Conservation (phyloP, 2,329 filamentous ascomycete species). For the Ascochyta pisi region DNA sequence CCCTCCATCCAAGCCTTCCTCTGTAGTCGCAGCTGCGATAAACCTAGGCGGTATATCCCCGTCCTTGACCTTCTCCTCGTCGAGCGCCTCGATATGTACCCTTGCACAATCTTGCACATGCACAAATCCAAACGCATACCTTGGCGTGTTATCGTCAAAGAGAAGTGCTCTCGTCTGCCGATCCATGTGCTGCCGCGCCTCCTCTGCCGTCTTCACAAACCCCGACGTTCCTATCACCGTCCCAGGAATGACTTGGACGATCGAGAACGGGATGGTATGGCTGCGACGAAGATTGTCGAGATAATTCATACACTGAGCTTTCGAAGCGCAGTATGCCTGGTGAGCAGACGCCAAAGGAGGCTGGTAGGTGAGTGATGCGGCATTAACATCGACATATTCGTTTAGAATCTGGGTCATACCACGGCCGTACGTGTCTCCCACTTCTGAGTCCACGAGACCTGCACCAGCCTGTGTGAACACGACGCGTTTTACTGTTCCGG, state of each 20-base stretch:
- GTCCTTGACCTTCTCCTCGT: slow-evolving; percentile 25
- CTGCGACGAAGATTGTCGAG: slow-evolving; percentile 27
- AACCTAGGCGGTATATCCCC: slow-evolving; percentile 36
- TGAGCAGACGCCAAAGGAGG: slow-evolving; percentile 40
- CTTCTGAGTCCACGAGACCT: slow-evolving; percentile 39
- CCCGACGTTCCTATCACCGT: slow-evolving; percentile 45
- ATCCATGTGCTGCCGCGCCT: slow-evolving; percentile 35
- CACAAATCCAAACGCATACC: slow-evolving; percentile 47
- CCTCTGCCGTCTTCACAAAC: slow-evolving; percentile 27
- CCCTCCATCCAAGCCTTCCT: slow-evolving; percentile 25
- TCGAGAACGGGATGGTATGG: slow-evolving; percentile 31
- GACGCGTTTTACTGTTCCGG: slow-evolving; percentile 34
- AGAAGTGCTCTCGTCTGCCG: slow-evolving; percentile 42
- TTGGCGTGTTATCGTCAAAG: slow-evolving; percentile 39
- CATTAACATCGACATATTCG: slow-evolving; percentile 34
- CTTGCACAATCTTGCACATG: slow-evolving; percentile 41
- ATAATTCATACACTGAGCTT: slow-evolving; percentile 43
- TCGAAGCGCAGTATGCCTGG: slow-evolving; percentile 44
- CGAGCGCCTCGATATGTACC: slow-evolving; percentile 41
- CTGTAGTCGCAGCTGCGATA: slow-evolving; percentile 34
- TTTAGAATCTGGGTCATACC: slow-evolving; percentile 33
- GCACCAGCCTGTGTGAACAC: slow-evolving; percentile 47
- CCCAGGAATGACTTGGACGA: slow-evolving; percentile 44
- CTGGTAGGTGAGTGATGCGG: slow-evolving; percentile 27
- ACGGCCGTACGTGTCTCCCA: slow-evolving; percentile 41